Evolutionary conservation across 2,329 filamentous ascomycete genomes (phyloP).

Genomic region (Fusarium drepaniforme): DNA sequence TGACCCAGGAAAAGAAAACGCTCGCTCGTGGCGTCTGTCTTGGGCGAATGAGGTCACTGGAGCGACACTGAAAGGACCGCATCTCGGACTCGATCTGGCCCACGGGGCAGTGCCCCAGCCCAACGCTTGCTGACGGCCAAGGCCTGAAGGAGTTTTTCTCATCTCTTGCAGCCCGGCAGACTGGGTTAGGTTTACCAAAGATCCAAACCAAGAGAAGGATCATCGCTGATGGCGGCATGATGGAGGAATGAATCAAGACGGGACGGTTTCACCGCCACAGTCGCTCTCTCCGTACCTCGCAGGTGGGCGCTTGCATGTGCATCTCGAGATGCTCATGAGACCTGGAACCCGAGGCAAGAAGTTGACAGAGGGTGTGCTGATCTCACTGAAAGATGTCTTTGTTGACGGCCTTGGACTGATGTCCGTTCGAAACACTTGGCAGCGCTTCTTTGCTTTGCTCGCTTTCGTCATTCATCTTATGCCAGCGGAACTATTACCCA

Average conservation of each 20-base stretch:
- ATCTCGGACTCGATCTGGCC: conserved; percentile 19
- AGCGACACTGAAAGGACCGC: conserved; percentile 26
- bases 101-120: conserved; percentile 21
- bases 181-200: conserved; percentile 17
- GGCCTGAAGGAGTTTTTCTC: conserved; percentile 24
- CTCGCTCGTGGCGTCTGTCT: conserved; percentile 36
- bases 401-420: conserved; percentile 11
- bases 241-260: conserved; percentile 8
- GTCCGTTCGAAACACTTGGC: conserved; percentile 21
- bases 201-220: conserved; percentile 8
- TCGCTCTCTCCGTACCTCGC: conserved; percentile 13
- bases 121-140: conserved; percentile 6
- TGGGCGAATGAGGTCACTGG: conserved; percentile 34
- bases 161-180: not conserved
- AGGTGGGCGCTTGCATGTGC: conserved; percentile 38
- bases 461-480: conserved; percentile 33
- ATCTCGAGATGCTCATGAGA: conserved; percentile 37
- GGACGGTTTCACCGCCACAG: conserved; percentile 26
- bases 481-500: conserved; percentile 16
- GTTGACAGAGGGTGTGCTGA: conserved; percentile 29
- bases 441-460: conserved; percentile 1
- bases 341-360: conserved; percentile 37
- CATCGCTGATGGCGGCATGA: conserved; percentile 15
- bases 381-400: not conserved
- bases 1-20: conserved; percentile 27